Evolutionary conservation across 768 basidiomycete species (phyloP).

Genomic region (Kondoa malvinella): DNA sequence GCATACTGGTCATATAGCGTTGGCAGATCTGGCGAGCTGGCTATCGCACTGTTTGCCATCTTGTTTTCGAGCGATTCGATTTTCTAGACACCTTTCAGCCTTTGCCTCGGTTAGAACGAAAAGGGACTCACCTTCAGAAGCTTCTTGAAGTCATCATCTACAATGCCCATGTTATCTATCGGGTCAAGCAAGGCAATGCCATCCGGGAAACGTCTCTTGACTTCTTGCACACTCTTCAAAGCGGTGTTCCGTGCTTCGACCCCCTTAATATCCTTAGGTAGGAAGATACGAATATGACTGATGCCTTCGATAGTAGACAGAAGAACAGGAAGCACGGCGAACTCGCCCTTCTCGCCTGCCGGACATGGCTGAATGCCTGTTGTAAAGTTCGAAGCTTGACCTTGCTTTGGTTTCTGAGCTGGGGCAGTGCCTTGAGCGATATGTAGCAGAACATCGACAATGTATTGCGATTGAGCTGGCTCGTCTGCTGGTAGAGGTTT

Average conservation of each 20-base stretch:
- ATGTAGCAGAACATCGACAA: slow-evolving; percentile 75
- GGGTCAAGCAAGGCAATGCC: slow-evolving; percentile 79
- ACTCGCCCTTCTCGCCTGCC: slow-evolving; percentile 52
- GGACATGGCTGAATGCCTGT: slow-evolving; percentile 57
- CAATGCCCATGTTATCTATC: slow-evolving; percentile 84
- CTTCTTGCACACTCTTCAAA: slow-evolving; percentile 80
- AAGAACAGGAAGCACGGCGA: slow-evolving; percentile 73
- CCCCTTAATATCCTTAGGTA: slow-evolving; percentile 76
- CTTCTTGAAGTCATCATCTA: slow-evolving; percentile 76
- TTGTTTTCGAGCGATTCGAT: slow-evolving; percentile 75
- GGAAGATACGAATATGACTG: slow-evolving; percentile 64
- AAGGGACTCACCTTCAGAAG: slow-evolving; percentile 50
- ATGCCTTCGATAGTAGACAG: slow-evolving; percentile 72
- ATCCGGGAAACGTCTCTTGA: slow-evolving; percentile 74
- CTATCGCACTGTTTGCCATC: slow-evolving; percentile 60
- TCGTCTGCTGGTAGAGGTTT: slow-evolving; percentile 49
- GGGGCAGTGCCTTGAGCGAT: slow-evolving; percentile 48
- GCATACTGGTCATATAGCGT: slow-evolving; percentile 64
- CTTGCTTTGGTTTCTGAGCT: slow-evolving; percentile 40
- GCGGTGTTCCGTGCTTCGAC: slow-evolving; percentile 58
- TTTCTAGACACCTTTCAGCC: slow-evolving; percentile 43
- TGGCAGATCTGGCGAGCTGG: slow-evolving; percentile 59
- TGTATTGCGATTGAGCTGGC: slow-evolving; percentile 63
- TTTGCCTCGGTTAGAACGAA: background rate
- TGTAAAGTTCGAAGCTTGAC: slow-evolving; percentile 40